Conservation (phyloP, 306 rosid species). For the Trifolium fragiferum region DNA sequence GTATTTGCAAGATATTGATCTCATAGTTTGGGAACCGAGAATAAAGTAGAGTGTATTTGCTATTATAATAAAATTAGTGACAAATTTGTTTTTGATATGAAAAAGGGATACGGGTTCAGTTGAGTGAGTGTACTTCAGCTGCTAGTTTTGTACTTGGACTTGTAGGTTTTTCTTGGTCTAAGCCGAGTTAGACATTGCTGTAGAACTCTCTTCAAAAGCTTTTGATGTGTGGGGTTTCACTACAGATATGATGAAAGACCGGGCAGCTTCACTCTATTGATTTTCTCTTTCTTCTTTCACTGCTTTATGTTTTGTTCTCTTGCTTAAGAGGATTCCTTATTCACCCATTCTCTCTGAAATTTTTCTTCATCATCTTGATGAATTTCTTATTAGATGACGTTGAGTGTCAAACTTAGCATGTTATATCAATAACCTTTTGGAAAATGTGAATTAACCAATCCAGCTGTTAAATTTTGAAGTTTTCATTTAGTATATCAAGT, state of each 20-base stretch:
- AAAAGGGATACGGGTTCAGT: constrained; percentile 1
- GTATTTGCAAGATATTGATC: constrained; percentile 13
- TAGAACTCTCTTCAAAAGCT: constrained; percentile 4
- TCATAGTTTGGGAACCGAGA: constrained; percentile 15
- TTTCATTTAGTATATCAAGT: background rate
- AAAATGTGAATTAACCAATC: constrained; percentile 16
- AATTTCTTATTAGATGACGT: background rate
- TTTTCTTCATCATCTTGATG: constrained; percentile 26
- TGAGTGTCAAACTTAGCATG: background rate
- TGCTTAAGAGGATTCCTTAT: constrained; percentile 19
- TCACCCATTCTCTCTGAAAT: background rate
- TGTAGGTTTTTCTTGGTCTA: constrained; percentile 14
- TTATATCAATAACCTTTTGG: background rate
- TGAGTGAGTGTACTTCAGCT: background rate
- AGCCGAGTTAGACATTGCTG: constrained; percentile 14
- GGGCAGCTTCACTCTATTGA: constrained; percentile 10
- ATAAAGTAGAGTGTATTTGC: background rate
- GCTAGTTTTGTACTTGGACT: constrained; percentile 24
- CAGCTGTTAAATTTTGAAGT: background rate
- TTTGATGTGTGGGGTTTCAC: constrained; percentile 14
- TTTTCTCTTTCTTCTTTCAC: constrained; percentile 17
- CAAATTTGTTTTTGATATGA: constrained; percentile 12
- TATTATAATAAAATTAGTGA: constrained; percentile 28
- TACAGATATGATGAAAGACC: background rate
- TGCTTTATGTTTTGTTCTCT: constrained; percentile 20